Percentiles rank a stretch among this genome's conserved stretches.
Conservation (phyloP, 1,284 basidiomycete genomes). For the Abortiporus biennis region DNA sequence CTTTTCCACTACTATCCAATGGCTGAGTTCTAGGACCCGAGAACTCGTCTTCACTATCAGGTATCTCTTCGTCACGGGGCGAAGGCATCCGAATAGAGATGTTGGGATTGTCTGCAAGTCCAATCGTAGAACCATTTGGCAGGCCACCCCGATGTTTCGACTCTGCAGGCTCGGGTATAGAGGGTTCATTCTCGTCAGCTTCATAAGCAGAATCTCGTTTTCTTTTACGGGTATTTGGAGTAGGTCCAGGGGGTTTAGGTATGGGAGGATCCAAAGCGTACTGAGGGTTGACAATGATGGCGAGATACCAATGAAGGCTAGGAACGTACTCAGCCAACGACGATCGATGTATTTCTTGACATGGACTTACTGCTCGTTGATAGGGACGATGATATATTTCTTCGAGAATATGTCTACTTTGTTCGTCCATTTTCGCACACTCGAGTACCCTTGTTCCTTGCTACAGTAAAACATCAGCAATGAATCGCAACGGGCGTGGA, state of each 20-base stretch:
- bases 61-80: constrained; percentile 1
- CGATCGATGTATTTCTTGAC: background rate
- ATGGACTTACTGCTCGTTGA: constrained; percentile 83
- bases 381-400: constrained; percentile 90
- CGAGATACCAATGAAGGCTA: constrained; percentile 96
- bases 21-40: no score
- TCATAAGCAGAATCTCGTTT: constrained; percentile 17
- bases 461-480: constrained; percentile 34
- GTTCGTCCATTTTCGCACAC: constrained; percentile 92
- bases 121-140: no score
- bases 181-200: constrained; percentile 11
- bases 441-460: constrained; percentile 67
- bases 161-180: background rate
- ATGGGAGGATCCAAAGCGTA: constrained; percentile 45
- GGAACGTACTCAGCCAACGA: background rate
- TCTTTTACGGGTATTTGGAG: constrained; percentile 15
- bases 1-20: no score
- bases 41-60: constrained; percentile 6
- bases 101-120: background rate
- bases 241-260: constrained; percentile 14
- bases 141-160: no score
- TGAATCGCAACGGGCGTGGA: no score
- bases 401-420: constrained; percentile 86
- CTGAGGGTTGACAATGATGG: constrained; percentile 85
- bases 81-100: constrained; percentile 1